These are phyloP conservation scores for Beta macrorhiza DNA, from an alignment of 179 eudicot species.

Conservation along the genomic window DNA sequence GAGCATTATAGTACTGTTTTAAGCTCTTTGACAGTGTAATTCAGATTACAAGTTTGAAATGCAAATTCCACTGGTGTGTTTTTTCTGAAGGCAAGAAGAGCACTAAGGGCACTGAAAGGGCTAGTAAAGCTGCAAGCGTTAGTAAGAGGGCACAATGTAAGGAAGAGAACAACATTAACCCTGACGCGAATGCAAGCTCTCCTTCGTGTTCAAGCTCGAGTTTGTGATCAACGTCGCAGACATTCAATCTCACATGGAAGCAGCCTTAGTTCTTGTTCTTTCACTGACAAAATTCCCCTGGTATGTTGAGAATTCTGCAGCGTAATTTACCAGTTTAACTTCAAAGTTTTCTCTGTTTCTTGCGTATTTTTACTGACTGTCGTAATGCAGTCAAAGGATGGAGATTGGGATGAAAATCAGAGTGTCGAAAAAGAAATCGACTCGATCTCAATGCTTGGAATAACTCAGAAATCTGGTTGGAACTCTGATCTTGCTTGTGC, in stretches of 20 bases:
- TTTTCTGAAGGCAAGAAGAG: slow-evolving; percentile 67
- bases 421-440: slow-evolving; percentile 51
- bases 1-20: too few species aligned
- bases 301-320: slow-evolving; percentile 27
- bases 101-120: slow-evolving; percentile 73
- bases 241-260: slow-evolving; percentile 43
- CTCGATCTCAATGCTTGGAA: slow-evolving; percentile 46
- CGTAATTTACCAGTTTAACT: neutral
- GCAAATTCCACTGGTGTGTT: neutral
- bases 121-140: slow-evolving; percentile 78
- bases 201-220: slow-evolving; percentile 58
- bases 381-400: slow-evolving; percentile 36
- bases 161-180: slow-evolving; percentile 61
- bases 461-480: slow-evolving; percentile 58
- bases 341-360: neutral
- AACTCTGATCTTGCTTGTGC: slow-evolving; percentile 74
- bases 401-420: slow-evolving; percentile 66
- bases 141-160: slow-evolving; percentile 69
- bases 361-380: neutral
- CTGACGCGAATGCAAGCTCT: slow-evolving; percentile 67
- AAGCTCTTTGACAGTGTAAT: neutral
- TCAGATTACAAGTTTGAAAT: neutral
- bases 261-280: slow-evolving; percentile 26
- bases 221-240: slow-evolving; percentile 76
- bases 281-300: slow-evolving; percentile 22